These are phyloP conservation scores for Calonectria honghensis DNA, from an alignment of 2,329 filamentous ascomycete genomes.

Conservation along the genomic window DNA sequence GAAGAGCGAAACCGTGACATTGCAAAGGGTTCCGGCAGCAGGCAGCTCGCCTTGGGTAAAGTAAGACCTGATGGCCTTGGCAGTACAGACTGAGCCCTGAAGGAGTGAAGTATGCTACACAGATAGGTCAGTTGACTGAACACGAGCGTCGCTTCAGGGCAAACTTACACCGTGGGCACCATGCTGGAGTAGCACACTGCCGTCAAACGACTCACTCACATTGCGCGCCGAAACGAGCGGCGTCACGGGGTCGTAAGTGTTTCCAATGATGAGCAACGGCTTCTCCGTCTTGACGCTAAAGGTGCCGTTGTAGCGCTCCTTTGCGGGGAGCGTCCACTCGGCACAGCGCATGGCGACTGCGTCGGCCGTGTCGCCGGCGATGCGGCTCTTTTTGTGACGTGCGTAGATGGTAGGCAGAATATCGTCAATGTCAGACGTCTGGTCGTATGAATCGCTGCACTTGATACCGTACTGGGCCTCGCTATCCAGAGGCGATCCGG, in stretches of 20 bases:
- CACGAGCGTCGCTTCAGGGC: background rate
- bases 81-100: slow-evolving; percentile 46
- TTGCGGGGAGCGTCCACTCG: slow-evolving; percentile 62
- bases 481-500: background rate
- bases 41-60: slow-evolving; percentile 47
- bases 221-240: slow-evolving; percentile 62
- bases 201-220: slow-evolving; percentile 60
- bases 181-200: slow-evolving; percentile 61
- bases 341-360: slow-evolving; percentile 56
- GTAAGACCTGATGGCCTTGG: slow-evolving; percentile 41
- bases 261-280: slow-evolving; percentile 62
- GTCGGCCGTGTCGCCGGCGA: slow-evolving; percentile 51
- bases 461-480: slow-evolving; percentile 54
- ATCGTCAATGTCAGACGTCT: slow-evolving; percentile 54
- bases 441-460: slow-evolving; percentile 59
- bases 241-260: slow-evolving; percentile 62
- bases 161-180: slow-evolving; percentile 61
- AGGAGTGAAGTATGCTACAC: slow-evolving; percentile 41
- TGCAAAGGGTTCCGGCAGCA: slow-evolving; percentile 41
- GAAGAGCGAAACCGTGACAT: slow-evolving; percentile 38
- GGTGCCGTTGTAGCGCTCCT: slow-evolving; percentile 59
- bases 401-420: slow-evolving; percentile 51
- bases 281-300: slow-evolving; percentile 58
- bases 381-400: slow-evolving; percentile 53
- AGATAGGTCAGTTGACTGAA: background rate